A percentile compares a stretch with the other conserved stretches of the same genome.
Conservation (phyloP, 2,329 filamentous ascomycete species). For the Thielaviopsis ethacetica region DNA sequence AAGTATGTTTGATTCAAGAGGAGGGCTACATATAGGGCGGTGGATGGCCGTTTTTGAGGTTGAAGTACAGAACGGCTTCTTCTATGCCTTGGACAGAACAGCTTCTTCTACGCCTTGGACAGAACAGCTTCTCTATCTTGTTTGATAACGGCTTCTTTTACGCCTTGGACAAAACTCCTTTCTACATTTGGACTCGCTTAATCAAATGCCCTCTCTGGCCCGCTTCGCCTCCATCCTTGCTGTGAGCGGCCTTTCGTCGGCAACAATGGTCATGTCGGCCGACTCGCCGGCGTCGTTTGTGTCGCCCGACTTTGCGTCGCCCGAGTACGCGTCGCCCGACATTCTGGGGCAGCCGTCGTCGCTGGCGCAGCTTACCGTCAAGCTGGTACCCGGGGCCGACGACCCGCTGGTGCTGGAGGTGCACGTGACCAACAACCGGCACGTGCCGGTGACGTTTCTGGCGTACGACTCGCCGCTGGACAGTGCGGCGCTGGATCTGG, state of each 20-base stretch:
- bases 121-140: no score
- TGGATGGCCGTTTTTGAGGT: no score
- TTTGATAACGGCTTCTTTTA: no score
- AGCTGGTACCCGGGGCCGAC: neutral
- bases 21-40: no score
- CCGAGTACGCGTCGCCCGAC: neutral
- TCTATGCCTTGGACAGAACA: no score
- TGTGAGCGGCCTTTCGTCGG: neutral
- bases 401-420: conserved; percentile 21
- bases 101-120: no score
- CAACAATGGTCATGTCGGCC: neutral
- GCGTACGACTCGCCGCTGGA: conserved; percentile 31
- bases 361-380: neutral
- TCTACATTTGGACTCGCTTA: neutral
- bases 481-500: conserved; percentile 24
- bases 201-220: neutral
- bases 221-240: neutral
- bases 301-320: neutral
- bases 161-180: no score
- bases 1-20: no score
- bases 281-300: neutral
- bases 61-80: no score
- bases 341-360: neutral
- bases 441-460: conserved; percentile 24
- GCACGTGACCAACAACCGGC: conserved; percentile 25